Base-by-base conservation (phyloP, 495 filamentous ascomycete genomes). In the Neurospora sp. region DNA sequence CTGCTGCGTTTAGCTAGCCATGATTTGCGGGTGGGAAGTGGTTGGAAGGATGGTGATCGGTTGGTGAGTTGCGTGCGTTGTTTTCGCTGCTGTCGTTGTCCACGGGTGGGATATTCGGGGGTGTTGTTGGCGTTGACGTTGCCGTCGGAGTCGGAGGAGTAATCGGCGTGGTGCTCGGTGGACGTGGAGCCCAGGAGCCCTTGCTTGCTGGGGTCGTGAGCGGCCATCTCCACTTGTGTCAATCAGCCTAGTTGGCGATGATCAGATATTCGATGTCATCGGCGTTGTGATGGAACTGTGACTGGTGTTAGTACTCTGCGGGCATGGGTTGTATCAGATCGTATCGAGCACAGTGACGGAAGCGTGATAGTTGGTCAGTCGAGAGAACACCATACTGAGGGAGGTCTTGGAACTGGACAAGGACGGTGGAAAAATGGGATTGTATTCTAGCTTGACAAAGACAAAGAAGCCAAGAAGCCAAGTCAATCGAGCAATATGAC, bases 81-180 rank as follows among this genome's bases (percentile, higher is more conserved):
- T 19, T 79, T 28, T 28, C 45, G 24, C 2, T 62, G 48, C 21
- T 48, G 48, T 31, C 6, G 11, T 3, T 31, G 74, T 39, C 78
- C 79, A 73, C 74, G 78, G 59, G 81, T 77, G 42, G 84, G 78
- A 71, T 79, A 82, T 15, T 85, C 83, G 74, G 83, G 82, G 19
- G 81, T 80, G 72, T 84, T 83, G 70, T 85, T 76, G 70, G 84
- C 81, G 37, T 85, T 83, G 74, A 42, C 70, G 13, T 75, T 81
- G 39, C 73, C 70, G 70, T 72, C 62, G 70, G 76, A 73, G 39
- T 82, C 81, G 13, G 74, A 78, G 4, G 78, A 78, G 7, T 45
- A 76, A 10, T 81, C 74, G 54, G 79, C 77, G 71, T 39, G 70
- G 8, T 80, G 73, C 9, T 70, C 69, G 43, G 73, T 72, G 28